Conservation (phyloP, 1,139 yeast genomes). For the Magnusiomyces ingens region DNA sequence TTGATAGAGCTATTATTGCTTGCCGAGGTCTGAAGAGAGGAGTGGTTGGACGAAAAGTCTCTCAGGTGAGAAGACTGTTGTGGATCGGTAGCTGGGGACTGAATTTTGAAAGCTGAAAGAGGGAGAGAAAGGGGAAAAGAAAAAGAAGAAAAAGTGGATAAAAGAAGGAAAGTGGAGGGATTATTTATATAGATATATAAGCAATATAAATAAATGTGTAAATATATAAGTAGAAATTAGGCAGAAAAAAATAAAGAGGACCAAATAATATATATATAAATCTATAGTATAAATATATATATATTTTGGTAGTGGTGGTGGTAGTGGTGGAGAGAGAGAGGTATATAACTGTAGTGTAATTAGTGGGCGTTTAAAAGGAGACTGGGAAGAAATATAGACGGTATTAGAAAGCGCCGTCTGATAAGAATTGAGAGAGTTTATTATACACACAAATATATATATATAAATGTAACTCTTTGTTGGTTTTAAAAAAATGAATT, state of each 20-base stretch:
- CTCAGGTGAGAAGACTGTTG: slow-evolving; percentile 1
- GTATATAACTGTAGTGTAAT: too few species aligned
- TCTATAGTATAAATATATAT: too few species aligned
- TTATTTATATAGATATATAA: not conserved
- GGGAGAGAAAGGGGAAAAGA: not conserved
- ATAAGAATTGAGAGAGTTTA: too few species aligned
- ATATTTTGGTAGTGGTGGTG: too few species aligned
- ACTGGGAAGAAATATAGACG: too few species aligned
- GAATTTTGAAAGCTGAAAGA: not conserved
- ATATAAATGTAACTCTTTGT: not conserved
- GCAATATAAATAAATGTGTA: not conserved
- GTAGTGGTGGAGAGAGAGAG: too few species aligned
- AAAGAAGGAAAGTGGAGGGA: not conserved
- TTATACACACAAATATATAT: too few species aligned
- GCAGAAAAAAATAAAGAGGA: not conserved
- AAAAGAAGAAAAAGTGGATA: not conserved
- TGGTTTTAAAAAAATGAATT: not conserved
- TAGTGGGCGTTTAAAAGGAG: too few species aligned
- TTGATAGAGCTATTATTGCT: not conserved
- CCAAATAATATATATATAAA: not conserved
- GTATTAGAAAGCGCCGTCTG: too few species aligned
- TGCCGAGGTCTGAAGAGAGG: not conserved
- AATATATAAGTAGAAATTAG: not conserved
- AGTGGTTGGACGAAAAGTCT: not conserved
- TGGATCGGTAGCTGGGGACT: not conserved